Base-by-base conservation (phyloP, 495 filamentous ascomycete genomes). In the Podospora tetraspora region DNA sequence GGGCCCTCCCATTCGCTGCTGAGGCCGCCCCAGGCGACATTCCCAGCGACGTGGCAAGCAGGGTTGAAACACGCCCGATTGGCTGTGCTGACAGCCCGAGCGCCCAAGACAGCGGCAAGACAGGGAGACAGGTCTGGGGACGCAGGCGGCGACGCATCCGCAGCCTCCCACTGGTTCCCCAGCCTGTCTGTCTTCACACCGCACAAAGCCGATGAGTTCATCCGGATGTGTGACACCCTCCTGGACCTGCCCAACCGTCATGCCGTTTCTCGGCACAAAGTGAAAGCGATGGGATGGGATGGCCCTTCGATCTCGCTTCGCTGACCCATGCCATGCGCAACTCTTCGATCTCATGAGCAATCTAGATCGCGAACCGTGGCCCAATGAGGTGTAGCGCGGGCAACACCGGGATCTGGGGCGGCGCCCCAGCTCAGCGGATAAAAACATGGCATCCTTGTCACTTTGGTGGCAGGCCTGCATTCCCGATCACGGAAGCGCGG, bases 301-400 rank as follows among this genome's bases (percentile, higher is more conserved):
- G 23, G 52, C 22, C 22, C 24, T 59, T 57, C 52, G 52, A 29
- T 30, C 57, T 24, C 56, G 37, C 67, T 25, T 59, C 52, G 10
- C 12, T 56, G 16, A n/a, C 25, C 32, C 58, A 24, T 19, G 62
- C 9, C 29, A 19, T 25, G 21, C 21, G 3, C 34, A 23, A 58
- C 62, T 66, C 23, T 70, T 52, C 43, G 63, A 65, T 69, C 71
- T 69, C 71, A 64, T 73, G 71, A 68, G 71, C 43, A 59, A 52
- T 57, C 60, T 61, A 57, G 61, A 61, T 63, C 68, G 62, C 68
- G 57, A 63, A 58, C 65, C 63, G 52, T 21, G 58, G 34, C 66
- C 62, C 11, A 25, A 63, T 57, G 25, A 19, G 32, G 66, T 12
- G 61, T 68, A 63, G 61, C 22, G 61, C 61, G 61, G 61, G 30